Conservation (phyloP, 352 stramenopile species). For the Globisporangium acanthophoron region DNA sequence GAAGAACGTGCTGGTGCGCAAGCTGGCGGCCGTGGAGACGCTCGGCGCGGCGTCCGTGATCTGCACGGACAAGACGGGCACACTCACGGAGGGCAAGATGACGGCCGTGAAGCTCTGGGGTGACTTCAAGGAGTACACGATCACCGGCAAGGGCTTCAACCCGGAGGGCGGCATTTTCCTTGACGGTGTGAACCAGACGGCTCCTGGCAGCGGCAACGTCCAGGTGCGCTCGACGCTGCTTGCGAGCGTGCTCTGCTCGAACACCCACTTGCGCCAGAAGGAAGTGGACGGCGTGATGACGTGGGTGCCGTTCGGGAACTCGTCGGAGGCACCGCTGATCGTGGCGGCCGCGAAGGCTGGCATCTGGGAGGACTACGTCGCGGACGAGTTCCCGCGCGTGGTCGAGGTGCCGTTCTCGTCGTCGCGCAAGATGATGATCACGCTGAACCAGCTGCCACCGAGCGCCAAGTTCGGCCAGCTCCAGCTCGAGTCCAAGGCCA, state of each 20-base stretch:
- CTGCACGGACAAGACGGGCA: slow-evolving; percentile 94
- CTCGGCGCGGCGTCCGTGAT: slow-evolving; percentile 91
- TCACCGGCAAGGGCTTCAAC: slow-evolving; percentile 60
- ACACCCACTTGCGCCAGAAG: slow-evolving; percentile 62
- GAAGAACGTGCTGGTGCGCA: slow-evolving; percentile 80
- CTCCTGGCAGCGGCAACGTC: slow-evolving; percentile 30
- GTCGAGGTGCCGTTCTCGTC: slow-evolving; percentile 94
- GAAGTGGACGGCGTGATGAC: slow-evolving; percentile 39
- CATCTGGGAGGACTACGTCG: slow-evolving; percentile 50
- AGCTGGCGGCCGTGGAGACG: slow-evolving; percentile 76
- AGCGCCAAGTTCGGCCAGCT: slow-evolving; percentile 38
- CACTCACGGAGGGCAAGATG: slow-evolving; percentile 89
- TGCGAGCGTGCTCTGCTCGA: slow-evolving; percentile 61
- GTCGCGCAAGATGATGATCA: slow-evolving; percentile 93
- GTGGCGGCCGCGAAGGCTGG: slow-evolving; percentile 65
- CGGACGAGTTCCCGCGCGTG: slow-evolving; percentile 58
- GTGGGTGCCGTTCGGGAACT: slow-evolving; percentile 63
- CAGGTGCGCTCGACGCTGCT: slow-evolving; percentile 59
- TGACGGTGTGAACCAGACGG: slow-evolving; percentile 34
- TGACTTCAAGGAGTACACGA: slow-evolving; percentile 61
- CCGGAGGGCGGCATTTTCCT: slow-evolving; percentile 48
- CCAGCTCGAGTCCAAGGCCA: slow-evolving; percentile 27
- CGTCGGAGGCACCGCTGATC: slow-evolving; percentile 64
- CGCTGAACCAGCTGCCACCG: slow-evolving; percentile 43
- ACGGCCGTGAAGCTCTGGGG: slow-evolving; percentile 73